These are phyloP conservation scores for Aspergillus bertholletiae DNA, from an alignment of 495 filamentous ascomycete genomes.

Conservation along the genomic window DNA sequence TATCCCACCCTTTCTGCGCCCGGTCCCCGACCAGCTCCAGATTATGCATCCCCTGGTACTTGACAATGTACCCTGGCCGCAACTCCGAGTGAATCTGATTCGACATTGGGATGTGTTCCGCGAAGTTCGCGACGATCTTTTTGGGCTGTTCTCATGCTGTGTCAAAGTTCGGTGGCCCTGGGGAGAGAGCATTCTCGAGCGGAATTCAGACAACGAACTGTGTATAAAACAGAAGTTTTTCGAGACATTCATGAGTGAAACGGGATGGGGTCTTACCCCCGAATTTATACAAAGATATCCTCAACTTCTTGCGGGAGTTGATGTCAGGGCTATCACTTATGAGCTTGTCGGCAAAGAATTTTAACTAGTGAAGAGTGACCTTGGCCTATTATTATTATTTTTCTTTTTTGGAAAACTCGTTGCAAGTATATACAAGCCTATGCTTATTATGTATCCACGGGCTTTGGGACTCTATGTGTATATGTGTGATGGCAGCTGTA, in stretches of 20 bases:
- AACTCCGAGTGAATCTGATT: too few relatives aligned
- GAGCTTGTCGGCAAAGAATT: constrained; percentile 4
- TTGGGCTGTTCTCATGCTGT: constrained; percentile 25
- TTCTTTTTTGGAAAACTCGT: too few relatives aligned
- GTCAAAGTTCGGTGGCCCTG: constrained; percentile 31
- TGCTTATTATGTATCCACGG: background rate
- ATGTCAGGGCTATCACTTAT: constrained; percentile 16
- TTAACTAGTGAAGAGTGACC: background rate
- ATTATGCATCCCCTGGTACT: constrained; percentile 18
- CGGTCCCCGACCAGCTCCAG: constrained; percentile 18
- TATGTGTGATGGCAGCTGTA: too few relatives aligned
- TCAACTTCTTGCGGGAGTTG: constrained; percentile 17
- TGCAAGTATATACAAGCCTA: background rate
- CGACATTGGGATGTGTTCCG: too few relatives aligned
- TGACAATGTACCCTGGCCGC: constrained; percentile 20
- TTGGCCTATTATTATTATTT: too few relatives aligned
- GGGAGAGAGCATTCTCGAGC: constrained; percentile 23
- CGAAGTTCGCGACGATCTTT: constrained; percentile 14
- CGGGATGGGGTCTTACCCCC: constrained; percentile 28
- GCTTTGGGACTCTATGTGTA: too few relatives aligned
- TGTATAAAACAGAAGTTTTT: constrained; percentile 18
- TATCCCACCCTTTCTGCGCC: constrained; percentile 15
- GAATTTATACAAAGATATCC: constrained; percentile 27
- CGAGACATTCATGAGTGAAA: constrained; percentile 20
- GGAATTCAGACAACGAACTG: constrained; percentile 21